Base-by-base conservation (phyloP, 1,139 yeast genomes). In the Waltiozyma sp. region DNA sequence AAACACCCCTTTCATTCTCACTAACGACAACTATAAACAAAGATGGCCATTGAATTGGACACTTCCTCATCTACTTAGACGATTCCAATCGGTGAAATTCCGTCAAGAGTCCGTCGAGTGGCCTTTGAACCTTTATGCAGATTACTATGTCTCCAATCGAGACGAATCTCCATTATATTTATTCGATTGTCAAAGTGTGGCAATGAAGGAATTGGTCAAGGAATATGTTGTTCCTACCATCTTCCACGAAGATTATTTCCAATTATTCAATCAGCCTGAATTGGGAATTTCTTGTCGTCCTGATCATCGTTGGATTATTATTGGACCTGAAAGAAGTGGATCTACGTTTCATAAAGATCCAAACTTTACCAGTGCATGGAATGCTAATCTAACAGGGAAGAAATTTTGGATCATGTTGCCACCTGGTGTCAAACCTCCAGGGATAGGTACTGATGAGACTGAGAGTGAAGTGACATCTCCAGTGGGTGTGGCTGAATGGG, bases 301-400 rank as follows among this genome's bases (percentile, higher is more conserved):
- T 0, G 95, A 88, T 60, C 83, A 83, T 59, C 76, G 93, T 11
- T 88, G 96, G 96, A 66, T 88, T 35, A 88, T 88, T 39, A 72
- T 84, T 15, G 96, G 96, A 0, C 87, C 94, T 1, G 68, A 65
- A 23, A 62, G 94, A 41, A 78, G 88, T 16, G 96, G 96, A 0
- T 84, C 94, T 1, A 83, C 94, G 0, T 88, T 87, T 61, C 96
- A 88, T 60, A 87, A 88, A 54, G 96, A 88, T 56, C 96, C 96
- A 3, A 88, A 88, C 58, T 77, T 78, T 40, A 88, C 96, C 0
- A 77, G 84, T 43, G 96, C 96, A 0, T 88, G 96, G 96, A 88
- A 88, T 60, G 75, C 87, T 0, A 79, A 82, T 3, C 60, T 88
- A 1, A 66, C 73, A 1, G 95, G 96, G 0, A 68, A 75, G 44